A percentile compares a stretch with the other conserved stretches of the same genome.
phyloP scores from a whole-genome alignment of 2,329 filamentous ascomycete genomes.

The Venturiaceae sp. region DNA sequence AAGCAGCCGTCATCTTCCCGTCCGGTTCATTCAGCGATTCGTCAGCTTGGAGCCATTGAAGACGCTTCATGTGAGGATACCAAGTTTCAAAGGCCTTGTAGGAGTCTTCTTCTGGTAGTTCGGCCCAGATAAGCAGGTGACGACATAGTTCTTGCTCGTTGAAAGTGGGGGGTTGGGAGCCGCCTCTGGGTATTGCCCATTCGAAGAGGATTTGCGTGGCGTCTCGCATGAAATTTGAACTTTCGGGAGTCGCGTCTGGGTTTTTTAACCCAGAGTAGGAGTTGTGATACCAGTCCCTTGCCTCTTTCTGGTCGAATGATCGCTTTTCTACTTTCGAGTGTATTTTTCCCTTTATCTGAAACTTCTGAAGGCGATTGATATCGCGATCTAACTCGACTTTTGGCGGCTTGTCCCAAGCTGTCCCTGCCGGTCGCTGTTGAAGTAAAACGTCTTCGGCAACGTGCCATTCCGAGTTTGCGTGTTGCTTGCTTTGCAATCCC shows the following conservation, averaged over 20 bases:
- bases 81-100: background rate
- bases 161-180: background rate
- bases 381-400: background rate
- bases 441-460: background rate
- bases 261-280: background rate
- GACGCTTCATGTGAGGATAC: background rate
- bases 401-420: background rate
- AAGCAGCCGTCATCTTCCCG: background rate
- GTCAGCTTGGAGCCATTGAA: background rate
- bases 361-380: background rate
- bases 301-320: background rate
- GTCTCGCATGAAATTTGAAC: background rate
- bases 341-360: background rate
- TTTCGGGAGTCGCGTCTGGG: background rate
- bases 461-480: background rate
- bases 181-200: background rate
- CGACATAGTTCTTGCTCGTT: background rate
- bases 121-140: background rate
- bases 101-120: background rate
- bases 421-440: background rate
- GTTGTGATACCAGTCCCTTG: background rate
- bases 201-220: background rate
- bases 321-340: background rate
- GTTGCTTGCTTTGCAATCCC: background rate
- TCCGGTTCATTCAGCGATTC: background rate